phyloP scores from a whole-genome alignment of 176 grass and related monocot species.

The Aechmea fasciata region DNA sequence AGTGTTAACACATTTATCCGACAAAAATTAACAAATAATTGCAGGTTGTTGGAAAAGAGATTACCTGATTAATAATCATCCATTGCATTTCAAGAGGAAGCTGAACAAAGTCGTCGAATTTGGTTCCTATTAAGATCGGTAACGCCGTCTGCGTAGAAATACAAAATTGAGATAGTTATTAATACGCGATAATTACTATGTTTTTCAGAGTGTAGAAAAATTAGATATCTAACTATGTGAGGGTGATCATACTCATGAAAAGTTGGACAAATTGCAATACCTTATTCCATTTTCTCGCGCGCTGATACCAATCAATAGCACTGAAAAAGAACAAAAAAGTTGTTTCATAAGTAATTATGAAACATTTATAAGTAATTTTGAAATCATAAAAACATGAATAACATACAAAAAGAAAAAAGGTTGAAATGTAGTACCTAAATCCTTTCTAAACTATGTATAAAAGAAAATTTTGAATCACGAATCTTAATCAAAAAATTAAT shows the following conservation, averaged over 20 bases:
- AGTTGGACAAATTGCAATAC: constrained; percentile 17
- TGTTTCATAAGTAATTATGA: not conserved
- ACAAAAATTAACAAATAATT: too few relatives aligned
- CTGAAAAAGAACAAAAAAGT: constrained; percentile 26
- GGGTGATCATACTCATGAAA: not conserved
- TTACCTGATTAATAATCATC: constrained; percentile 68
- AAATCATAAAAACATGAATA: too few relatives aligned
- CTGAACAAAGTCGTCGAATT: constrained; percentile 95
- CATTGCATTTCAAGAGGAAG: constrained; percentile 99
- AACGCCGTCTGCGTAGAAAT: constrained; percentile 53
- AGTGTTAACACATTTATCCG: not conserved
- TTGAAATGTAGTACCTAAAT: too few relatives aligned
- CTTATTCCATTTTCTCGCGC: constrained; percentile 96
- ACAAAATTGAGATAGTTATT: not conserved
- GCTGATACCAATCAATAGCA: constrained; percentile 65
- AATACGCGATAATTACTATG: too few relatives aligned
- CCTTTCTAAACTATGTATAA: too few relatives aligned
- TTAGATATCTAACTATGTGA: too few relatives aligned
- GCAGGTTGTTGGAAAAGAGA: not conserved
- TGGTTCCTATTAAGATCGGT: constrained; percentile 91
- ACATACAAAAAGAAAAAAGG: too few relatives aligned
- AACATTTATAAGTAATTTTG: constrained; percentile 5
- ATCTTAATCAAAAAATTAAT: too few relatives aligned
- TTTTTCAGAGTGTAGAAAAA: too few relatives aligned
- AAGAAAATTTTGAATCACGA: too few relatives aligned